Evolutionary conservation across 2,329 filamentous ascomycete species (phyloP), one percentile per base, ranked within the genome.

Genomic region (Aspergillus piperis): DNA sequence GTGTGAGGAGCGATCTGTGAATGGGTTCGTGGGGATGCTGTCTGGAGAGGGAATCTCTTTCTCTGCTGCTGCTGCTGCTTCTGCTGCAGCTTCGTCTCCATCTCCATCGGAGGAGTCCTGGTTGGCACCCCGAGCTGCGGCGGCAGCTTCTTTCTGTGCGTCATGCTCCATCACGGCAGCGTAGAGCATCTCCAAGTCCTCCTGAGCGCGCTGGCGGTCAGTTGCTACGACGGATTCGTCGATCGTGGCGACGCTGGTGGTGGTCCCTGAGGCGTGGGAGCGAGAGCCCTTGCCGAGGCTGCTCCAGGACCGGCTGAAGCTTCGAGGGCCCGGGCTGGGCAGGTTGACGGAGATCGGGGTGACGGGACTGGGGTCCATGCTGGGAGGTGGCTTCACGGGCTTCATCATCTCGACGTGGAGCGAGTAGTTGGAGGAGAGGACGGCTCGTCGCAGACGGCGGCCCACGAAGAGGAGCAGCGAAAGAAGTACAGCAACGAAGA

Each of bases 151-250:
- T 62, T 80, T 83, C 64, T 80, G 78, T 49, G 82, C 83, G 65
- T 97, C 93, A 68, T 96, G 90, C 75, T 92, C 91, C 88, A 96
- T 90, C 64, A 96, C 93, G 67, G 92, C 90, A 63, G 88, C 92
- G 78, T 97, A 98, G 74, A 98, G 87, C 69, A 91, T 87, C 75
- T 96, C 92, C 76, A 97, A 87, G 74, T 96, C 90, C 65, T 88
- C 83, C 75, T 95, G 88, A 64, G 91, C 88, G 80, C 89, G 88
- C 70, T 84, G 83, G 73, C 85, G 86, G 76, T 96, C 91, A 62
- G 86, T 84, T 61, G 89, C 85, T 23, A 97, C 84, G 15, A 96
- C 84, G 61, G 83, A 84, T 61, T 89, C 87, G 74, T 97, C 92
- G 61, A 97, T 90, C 21, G 86, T 87, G 15, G 83, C 84, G 61